These are phyloP conservation scores for Diplodia sapinea DNA, from an alignment of 2,329 filamentous ascomycete species.

Conservation along the genomic window DNA sequence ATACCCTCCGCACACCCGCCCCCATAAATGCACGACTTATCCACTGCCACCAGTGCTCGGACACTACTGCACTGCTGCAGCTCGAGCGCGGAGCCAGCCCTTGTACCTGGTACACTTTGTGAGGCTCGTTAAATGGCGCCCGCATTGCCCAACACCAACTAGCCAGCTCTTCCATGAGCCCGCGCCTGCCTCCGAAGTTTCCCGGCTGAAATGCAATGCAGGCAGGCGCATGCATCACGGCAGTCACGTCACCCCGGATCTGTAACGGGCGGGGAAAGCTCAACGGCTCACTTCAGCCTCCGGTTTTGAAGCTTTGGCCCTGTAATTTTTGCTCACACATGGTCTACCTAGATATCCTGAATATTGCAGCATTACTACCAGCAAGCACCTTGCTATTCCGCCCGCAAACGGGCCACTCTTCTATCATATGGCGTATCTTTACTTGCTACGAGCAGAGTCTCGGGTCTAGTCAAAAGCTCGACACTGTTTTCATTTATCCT, in stretches of 20 bases:
- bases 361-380: no score
- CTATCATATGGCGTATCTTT: no score
- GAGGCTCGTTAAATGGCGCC: background rate
- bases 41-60: background rate
- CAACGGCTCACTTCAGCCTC: background rate
- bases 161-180: constrained; percentile 5
- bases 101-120: background rate
- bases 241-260: constrained; percentile 1
- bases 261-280: background rate
- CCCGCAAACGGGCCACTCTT: no score
- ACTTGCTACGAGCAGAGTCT: no score
- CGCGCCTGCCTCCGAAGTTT: background rate
- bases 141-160: background rate
- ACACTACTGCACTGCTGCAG: background rate
- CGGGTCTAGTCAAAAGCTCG: no score
- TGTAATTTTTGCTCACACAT: no score
- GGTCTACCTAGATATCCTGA: no score
- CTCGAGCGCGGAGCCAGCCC: background rate
- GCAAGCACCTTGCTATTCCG: no score
- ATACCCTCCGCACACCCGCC: no score
- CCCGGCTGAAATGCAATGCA: background rate
- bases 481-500: no score
- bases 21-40: background rate
- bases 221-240: background rate
- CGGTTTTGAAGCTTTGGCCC: no score